Percentiles rank a stretch among this genome's conserved stretches.
These are phyloP conservation scores for Mortierella antarctica DNA, from an alignment of 192 early-diverging fungal genomes.

Conservation along the genomic window DNA sequence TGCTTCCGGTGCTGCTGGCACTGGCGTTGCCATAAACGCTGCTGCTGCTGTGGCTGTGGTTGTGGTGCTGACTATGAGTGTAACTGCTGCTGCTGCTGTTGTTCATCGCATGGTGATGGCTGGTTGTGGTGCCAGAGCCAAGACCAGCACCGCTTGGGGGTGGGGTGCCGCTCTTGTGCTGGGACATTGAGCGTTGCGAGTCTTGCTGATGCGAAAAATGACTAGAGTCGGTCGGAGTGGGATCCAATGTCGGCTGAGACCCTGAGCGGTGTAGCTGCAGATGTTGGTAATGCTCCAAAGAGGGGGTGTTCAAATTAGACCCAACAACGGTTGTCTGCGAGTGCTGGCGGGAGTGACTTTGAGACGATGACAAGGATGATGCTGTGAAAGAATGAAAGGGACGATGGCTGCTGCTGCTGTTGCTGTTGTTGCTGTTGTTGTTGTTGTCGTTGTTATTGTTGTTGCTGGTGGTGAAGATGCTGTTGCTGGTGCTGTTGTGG, in stretches of 20 bases:
- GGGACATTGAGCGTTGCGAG: background rate
- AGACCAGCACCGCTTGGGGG: background rate
- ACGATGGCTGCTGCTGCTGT: background rate
- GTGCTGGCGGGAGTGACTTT: conserved; percentile 3
- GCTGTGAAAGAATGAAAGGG: background rate
- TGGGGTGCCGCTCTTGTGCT: conserved; percentile 1
- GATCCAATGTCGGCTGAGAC: background rate
- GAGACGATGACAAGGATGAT: background rate
- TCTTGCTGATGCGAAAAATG: background rate
- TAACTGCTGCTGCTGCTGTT: background rate
- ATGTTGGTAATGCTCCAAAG: conserved; percentile 8
- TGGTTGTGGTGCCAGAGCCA: conserved; percentile 7
- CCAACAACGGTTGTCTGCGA: conserved; percentile 13
- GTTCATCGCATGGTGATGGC: background rate
- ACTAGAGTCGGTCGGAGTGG: background rate
- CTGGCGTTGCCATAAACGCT: conserved; percentile 2
- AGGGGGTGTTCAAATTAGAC: conserved; percentile 4
- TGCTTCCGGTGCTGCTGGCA: background rate
- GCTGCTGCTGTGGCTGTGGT: background rate
- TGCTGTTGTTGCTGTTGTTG: conserved; percentile 1
- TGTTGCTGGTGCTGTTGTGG: background rate
- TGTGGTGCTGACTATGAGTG: background rate
- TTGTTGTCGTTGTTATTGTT: background rate
- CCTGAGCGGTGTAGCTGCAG: conserved; percentile 1
- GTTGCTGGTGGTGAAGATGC: no score